A percentile compares a stretch with the other conserved stretches of the same genome.
Conservation (phyloP, 108 stramenopile species). For the Aurantiochytrium sp. region DNA sequence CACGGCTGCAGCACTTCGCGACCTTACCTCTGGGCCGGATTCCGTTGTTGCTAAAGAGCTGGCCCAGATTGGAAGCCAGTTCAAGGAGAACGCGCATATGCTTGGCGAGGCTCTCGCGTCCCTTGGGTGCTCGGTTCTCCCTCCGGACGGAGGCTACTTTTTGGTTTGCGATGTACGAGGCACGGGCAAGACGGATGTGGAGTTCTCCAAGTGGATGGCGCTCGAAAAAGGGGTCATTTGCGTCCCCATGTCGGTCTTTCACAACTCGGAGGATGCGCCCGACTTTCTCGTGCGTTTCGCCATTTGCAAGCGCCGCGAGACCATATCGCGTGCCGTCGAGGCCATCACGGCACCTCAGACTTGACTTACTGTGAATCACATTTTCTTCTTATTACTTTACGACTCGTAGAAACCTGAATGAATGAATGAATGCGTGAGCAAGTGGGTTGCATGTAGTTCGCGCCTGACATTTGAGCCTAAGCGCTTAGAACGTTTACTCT, state of each 20-base stretch:
- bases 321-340: slow-evolving; percentile 41
- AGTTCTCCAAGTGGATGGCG: slow-evolving; percentile 65
- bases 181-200: slow-evolving; percentile 44
- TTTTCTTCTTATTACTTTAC: too few relatives aligned
- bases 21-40: not conserved
- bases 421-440: too few relatives aligned
- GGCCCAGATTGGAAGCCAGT: slow-evolving; percentile 60
- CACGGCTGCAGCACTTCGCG: slow-evolving; percentile 34
- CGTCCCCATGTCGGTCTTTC: slow-evolving; percentile 91
- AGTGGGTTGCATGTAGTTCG: too few relatives aligned
- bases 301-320: slow-evolving; percentile 90
- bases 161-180: slow-evolving; percentile 70
- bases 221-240: slow-evolving; percentile 75
- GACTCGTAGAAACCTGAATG: too few relatives aligned
- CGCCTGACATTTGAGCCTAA: too few relatives aligned
- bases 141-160: slow-evolving; percentile 84
- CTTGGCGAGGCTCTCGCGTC: slow-evolving; percentile 56
- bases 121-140: slow-evolving; percentile 59
- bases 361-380: too few relatives aligned
- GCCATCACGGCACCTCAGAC: not conserved
- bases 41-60: slow-evolving; percentile 42
- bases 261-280: slow-evolving; percentile 56
- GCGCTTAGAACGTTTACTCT: too few relatives aligned
- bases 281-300: slow-evolving; percentile 84
- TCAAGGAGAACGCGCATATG: slow-evolving; percentile 67